Evolutionary conservation across 2,329 filamentous ascomycete genomes (phyloP), one percentile per base, ranked within the genome.

Genomic region (Talaromyces sp.): DNA sequence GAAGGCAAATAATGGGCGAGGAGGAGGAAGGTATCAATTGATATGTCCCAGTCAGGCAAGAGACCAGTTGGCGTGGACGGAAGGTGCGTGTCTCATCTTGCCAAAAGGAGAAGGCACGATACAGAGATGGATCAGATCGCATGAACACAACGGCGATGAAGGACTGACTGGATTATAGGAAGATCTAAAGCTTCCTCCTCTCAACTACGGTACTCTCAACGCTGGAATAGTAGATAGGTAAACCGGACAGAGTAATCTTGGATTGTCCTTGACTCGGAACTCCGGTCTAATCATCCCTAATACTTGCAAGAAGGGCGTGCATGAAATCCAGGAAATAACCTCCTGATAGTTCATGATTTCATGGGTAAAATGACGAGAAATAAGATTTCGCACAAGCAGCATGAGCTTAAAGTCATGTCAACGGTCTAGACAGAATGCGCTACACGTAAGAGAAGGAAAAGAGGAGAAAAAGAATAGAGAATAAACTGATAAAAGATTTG

Each of bases 261-360:
- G 25, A 28, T 28, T 28, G 25, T 3, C 25, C 25, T 4, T 28
- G 25, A 28, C 7, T 7, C 25, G 25, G 3, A 28, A 28, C 25
- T 28, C 25, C 25, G 7, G 3, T 28, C 25, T 28, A 28, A 28
- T 60, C 46, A 53, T 55, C 59, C 61, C 61, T 62, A 64, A 48
- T 61, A 61, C 53, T 64, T 66, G 66, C 65, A 66, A 63, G 54
- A 28, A 63, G 58, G 53, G 59, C 48, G 22, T 28, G 25, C 3
- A 28, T 28, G 25, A 28, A 7, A 28, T 28, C 25, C 25, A 4
- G 25, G 25, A 28, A 7, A 7, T 7, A 28, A 28, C 25, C 7
- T 22, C 15, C 15, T 46, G 35, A 36, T 40, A 45, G 35, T 37
- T 51, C 45, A 56, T 56, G 37, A 37, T 43, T 25, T 39, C 51